Base-by-base conservation (phyloP, 495 filamentous ascomycete species). In the Patellaria atrata region DNA sequence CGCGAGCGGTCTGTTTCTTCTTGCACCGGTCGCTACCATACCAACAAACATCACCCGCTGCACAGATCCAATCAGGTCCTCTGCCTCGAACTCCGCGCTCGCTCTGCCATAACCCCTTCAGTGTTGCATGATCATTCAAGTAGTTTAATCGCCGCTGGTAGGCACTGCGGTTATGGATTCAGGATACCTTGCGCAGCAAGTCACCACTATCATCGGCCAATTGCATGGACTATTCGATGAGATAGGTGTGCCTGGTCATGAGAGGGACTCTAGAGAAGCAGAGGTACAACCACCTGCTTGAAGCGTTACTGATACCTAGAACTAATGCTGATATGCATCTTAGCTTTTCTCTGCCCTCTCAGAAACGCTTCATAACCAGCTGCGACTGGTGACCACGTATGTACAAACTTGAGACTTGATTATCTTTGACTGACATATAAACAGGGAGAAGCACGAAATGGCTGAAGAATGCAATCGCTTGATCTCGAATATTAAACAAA, bases 171-270 rank as follows among this genome's bases (percentile, higher is more conserved):
- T 27, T 27, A 94, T 93, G 86, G 83, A 94, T 59, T 82, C 84
- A 30, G 78, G 77, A 53, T 87, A 91, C 52, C 63, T 94, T 54
- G 78, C 82, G 48, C 82, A 86, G 51, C 86, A 94, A 69, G 82
- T 94, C 56, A 82, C 82, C 46, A 85, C 73, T 45, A 94, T 92
- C 51, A 79, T 93, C 47, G 68, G 69, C 52, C 80, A 92, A 58
- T 67, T 99, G 28, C 86, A 94, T 60, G 79, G 78, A 27, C 68
- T 94, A 30, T 99, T 91, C 50, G 89, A 96, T 57, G 87, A 96
- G 44, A 94, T 99, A 47, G 89, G 89, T 22, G 75, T 99, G 27
- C 67, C 84, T 12, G 71, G 59, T 50, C 82, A 91, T 73, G 89
- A 94, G 59, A 75, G 91, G 41, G 84, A 94, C 40, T 64, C 69